A percentile compares a stretch with the other conserved stretches of the same genome.
Conservation (phyloP, 768 basidiomycete genomes). For the Gloeophyllum trabeum region DNA sequence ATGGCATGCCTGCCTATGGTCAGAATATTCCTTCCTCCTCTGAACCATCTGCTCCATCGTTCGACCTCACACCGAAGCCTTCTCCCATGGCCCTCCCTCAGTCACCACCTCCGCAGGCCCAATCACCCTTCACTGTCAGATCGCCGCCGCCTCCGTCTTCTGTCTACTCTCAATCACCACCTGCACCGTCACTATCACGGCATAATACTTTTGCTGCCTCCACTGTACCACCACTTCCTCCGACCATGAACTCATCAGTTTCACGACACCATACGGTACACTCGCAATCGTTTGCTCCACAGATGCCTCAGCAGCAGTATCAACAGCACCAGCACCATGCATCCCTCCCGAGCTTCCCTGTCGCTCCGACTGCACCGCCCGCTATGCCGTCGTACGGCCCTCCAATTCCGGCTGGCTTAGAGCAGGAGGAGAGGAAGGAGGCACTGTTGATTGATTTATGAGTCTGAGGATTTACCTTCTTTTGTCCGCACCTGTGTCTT, state of each 20-base stretch:
- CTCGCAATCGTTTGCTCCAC: constrained; percentile 7
- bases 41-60: background rate
- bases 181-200: constrained; percentile 12
- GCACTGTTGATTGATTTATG: constrained; percentile 34
- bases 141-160: background rate
- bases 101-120: constrained; percentile 9
- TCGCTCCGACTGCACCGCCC: constrained; percentile 48
- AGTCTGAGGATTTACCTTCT: background rate
- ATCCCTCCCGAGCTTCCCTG: constrained; percentile 49
- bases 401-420: constrained; percentile 33
- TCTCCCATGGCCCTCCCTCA: background rate
- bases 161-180: background rate
- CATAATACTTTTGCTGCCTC: constrained; percentile 3
- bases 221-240: constrained; percentile 6
- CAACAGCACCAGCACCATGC: constrained; percentile 9
- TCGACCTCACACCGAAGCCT: background rate
- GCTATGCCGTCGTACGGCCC: constrained; percentile 41
- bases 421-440: constrained; percentile 56
- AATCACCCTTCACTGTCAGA: constrained; percentile 4
- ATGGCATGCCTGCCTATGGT: too few relatives aligned
- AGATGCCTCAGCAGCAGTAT: constrained; percentile 3
- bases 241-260: too few relatives aligned
- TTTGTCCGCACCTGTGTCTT: too few relatives aligned
- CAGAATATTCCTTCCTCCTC: too few relatives aligned
- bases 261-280: constrained; percentile 7